Conservation (phyloP, 2,329 filamentous ascomycete genomes). For the Dactylellina sp. region DNA sequence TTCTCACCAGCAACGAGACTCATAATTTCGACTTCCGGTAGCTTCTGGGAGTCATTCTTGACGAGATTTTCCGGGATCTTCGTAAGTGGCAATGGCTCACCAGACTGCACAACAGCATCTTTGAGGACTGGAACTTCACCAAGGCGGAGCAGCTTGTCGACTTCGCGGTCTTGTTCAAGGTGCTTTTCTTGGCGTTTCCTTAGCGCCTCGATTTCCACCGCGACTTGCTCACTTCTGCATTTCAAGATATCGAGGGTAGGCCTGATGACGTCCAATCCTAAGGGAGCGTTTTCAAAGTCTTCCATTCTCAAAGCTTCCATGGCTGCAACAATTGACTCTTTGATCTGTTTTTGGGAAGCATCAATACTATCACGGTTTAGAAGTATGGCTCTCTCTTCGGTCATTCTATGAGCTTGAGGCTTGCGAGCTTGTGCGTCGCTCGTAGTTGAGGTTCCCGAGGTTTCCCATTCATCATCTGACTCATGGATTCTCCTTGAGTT, state of each 20-base stretch:
- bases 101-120: no score
- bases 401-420: background rate
- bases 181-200: constrained; percentile 25
- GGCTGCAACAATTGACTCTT: constrained; percentile 14
- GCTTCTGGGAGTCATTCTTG: constrained; percentile 18
- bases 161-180: constrained; percentile 22
- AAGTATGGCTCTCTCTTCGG: constrained; percentile 2
- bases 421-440: background rate
- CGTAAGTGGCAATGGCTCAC: constrained; percentile 10
- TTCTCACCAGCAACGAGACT: background rate
- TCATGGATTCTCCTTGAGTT: background rate
- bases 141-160: constrained; percentile 20
- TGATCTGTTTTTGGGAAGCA: background rate
- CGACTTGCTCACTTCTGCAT: constrained; percentile 19
- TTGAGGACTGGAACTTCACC: no score
- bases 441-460: constrained; percentile 4
- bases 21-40: constrained; percentile 23
- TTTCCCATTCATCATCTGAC: constrained; percentile 29
- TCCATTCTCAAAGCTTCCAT: constrained; percentile 24
- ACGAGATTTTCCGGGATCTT: constrained; percentile 29
- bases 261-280: background rate
- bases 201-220: constrained; percentile 25
- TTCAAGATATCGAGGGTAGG: constrained; percentile 26
- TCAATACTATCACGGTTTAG: constrained; percentile 5
- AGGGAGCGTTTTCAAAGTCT: background rate